Conservation (phyloP, 495 filamentous ascomycete species). For the Annulohypoxylon stygium region DNA sequence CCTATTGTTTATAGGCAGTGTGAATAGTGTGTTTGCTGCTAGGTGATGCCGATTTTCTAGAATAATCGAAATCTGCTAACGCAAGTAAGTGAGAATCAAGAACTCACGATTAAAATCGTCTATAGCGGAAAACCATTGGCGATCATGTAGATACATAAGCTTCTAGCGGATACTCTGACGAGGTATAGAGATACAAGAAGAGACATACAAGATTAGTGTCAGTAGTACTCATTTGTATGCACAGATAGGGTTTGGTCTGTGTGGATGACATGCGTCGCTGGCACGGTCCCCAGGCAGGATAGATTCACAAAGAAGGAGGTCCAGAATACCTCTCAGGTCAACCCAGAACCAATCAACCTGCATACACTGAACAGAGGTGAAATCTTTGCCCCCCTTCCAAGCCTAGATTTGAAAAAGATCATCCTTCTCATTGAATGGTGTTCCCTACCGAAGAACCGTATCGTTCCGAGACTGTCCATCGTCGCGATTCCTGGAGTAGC, state of each 20-base stretch:
- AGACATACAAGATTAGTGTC: conserved; percentile 9
- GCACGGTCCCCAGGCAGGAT: conserved; percentile 28
- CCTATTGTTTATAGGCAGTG: background rate
- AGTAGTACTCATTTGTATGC: conserved; percentile 23
- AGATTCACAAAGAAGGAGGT: conserved; percentile 40
- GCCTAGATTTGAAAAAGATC: conserved; percentile 42
- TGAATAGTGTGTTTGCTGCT: background rate
- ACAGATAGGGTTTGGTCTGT: conserved; percentile 35
- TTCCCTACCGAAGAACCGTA: conserved; percentile 34
- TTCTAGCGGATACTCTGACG: conserved; percentile 5
- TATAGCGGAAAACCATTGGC: conserved; percentile 4
- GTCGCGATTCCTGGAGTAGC: conserved; percentile 30
- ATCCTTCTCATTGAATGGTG: conserved; percentile 21
- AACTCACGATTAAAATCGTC: conserved; percentile 16
- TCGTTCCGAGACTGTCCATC: conserved; percentile 34
- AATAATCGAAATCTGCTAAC: conserved; percentile 18
- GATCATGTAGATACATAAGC: background rate
- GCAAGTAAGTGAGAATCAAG: conserved; percentile 19
- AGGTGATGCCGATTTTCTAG: conserved; percentile 7
- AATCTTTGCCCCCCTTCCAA: conserved; percentile 33
- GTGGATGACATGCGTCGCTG: conserved; percentile 42
- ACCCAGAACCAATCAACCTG: conserved; percentile 40
- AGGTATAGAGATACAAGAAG: conserved; percentile 27
- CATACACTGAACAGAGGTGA: conserved; percentile 33
- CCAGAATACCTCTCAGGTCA: conserved; percentile 35